Evolutionary conservation across 2,329 filamentous ascomycete species (phyloP).

Genomic region (Paraphaeosphaeria sporulosa): DNA sequence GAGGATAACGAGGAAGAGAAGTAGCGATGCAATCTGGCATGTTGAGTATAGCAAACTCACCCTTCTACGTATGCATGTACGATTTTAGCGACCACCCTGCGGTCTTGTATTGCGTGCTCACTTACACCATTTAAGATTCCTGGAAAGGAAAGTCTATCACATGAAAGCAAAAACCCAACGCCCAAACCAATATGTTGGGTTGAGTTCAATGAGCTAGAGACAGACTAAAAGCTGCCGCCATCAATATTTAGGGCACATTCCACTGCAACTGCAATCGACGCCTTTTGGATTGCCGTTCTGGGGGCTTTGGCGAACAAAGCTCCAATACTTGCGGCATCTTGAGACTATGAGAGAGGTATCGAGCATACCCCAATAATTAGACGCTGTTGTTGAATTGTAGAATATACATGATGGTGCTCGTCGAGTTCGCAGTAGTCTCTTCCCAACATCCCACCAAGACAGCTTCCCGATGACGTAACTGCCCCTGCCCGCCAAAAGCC

Average conservation of each 20-base stretch:
- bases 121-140: background rate
- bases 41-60: too few species aligned
- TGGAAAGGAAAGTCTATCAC: background rate
- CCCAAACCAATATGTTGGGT: background rate
- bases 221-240: background rate
- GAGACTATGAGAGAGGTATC: too few species aligned
- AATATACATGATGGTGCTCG: too few species aligned
- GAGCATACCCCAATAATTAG: too few species aligned
- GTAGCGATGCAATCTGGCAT: too few species aligned
- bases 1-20: too few species aligned
- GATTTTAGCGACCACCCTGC: background rate
- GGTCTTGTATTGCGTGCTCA: background rate
- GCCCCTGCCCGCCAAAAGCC: conserved; percentile 1
- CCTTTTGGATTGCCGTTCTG: too few species aligned
- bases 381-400: too few species aligned
- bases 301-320: too few species aligned
- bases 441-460: background rate
- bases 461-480: conserved; percentile 6
- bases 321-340: too few species aligned
- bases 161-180: background rate
- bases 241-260: background rate
- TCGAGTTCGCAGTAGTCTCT: too few species aligned
- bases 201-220: background rate
- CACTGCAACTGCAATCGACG: background rate
- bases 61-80: too few species aligned